Evolutionary conservation across 1,284 basidiomycete species (phyloP).

Genomic region (Ustanciosporium gigantosporum): DNA sequence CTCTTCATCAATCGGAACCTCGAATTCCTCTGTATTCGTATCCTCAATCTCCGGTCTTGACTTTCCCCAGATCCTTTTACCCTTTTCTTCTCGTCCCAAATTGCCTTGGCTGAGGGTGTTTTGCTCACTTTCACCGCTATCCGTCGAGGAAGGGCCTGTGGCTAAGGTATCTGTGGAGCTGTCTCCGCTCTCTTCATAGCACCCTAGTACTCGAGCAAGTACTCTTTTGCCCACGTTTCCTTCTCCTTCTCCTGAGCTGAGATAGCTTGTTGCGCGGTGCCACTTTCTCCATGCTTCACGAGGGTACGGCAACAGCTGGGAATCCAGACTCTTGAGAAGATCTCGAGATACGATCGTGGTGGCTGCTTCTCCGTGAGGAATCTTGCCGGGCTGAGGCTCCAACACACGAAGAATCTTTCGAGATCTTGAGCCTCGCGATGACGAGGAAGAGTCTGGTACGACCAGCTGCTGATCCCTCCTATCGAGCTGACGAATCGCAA

Average conservation of each 20-base stretch:
- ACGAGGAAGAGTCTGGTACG: background rate
- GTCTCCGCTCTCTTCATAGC: slow-evolving; percentile 8
- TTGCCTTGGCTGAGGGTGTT: background rate
- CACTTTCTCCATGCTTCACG: slow-evolving; percentile 1
- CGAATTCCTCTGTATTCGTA: too few species aligned
- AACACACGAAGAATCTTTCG: too few species aligned
- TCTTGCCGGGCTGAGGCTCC: background rate
- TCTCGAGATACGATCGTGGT: slow-evolving; percentile 12
- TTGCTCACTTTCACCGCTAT: background rate
- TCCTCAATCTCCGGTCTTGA: slow-evolving; percentile 5
- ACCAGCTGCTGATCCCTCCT: slow-evolving; percentile 8
- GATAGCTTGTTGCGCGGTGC: slow-evolving; percentile 8
- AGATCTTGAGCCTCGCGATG: background rate
- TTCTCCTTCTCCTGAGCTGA: background rate
- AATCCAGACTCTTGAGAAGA: slow-evolving; percentile 10
- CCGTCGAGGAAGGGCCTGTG: slow-evolving; percentile 4
- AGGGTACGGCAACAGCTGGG: slow-evolving; percentile 16
- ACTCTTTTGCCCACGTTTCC: slow-evolving; percentile 7
- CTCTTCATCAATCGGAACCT: too few species aligned
- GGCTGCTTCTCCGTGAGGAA: too few species aligned
- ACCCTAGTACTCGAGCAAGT: slow-evolving; percentile 19
- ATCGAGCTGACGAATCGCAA: slow-evolving; percentile 12
- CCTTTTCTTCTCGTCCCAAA: slow-evolving; percentile 3
- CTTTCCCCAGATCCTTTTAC: slow-evolving; percentile 26
- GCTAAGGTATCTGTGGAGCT: slow-evolving; percentile 13